phyloP scores from a whole-genome alignment of 2,329 filamentous ascomycete species.

The Macrophomina pseudophaseolina region DNA sequence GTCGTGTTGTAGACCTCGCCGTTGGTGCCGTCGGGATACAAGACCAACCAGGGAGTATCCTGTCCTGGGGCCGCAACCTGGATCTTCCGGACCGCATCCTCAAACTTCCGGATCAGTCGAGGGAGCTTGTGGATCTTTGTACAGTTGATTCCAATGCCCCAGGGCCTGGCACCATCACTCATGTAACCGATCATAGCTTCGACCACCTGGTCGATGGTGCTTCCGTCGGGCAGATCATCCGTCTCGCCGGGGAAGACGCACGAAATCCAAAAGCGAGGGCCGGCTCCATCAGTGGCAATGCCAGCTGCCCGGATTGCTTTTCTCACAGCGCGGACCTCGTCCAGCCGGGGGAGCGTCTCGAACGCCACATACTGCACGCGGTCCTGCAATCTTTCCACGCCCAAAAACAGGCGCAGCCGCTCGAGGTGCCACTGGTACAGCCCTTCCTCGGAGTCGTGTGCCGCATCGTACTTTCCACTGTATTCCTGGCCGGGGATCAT shows the following conservation, averaged over 20 bases:
- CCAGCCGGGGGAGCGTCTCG: constrained; percentile 6
- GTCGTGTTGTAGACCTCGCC: constrained; percentile 14
- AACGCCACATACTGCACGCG: constrained; percentile 5
- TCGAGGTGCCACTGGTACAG: constrained; percentile 6
- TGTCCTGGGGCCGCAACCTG: neutral
- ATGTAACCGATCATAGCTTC: neutral
- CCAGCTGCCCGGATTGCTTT: neutral
- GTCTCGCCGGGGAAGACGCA: neutral
- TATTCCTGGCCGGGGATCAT: constrained; percentile 5
- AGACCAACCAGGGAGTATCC: neutral
- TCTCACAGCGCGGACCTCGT: constrained; percentile 8
- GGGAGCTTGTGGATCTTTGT: constrained; percentile 8
- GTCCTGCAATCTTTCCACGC: neutral
- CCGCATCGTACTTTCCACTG: constrained; percentile 2
- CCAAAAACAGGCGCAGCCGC: neutral
- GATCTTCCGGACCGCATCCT: neutral
- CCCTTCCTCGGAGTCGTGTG: neutral
- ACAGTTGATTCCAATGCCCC: constrained; percentile 17
- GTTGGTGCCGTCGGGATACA: constrained; percentile 11
- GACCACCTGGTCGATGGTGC: neutral
- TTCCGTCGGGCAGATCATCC: neutral
- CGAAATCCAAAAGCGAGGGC: constrained; percentile 3
- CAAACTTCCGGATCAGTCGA: neutral
- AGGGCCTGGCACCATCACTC: neutral
- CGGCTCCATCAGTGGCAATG: neutral